A percentile compares a stretch with the other conserved stretches of the same genome.
These are phyloP conservation scores for Stemphylium vesicarium DNA, from an alignment of 2,329 filamentous ascomycete species.

Conservation along the genomic window DNA sequence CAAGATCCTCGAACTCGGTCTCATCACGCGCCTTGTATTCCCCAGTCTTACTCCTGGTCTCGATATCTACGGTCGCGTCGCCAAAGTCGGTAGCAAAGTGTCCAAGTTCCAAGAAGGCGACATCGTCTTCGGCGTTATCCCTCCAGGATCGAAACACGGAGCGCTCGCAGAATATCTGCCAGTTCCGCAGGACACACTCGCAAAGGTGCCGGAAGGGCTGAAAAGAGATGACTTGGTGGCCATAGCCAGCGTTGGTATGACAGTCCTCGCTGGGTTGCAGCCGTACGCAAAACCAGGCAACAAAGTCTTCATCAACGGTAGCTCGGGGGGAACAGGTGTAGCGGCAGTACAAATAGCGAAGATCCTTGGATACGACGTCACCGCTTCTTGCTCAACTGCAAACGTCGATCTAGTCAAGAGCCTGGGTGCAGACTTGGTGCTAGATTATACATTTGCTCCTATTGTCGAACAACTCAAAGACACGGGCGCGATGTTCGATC, in stretches of 20 bases:
- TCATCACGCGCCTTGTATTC: conserved; percentile 47
- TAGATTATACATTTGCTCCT: conserved; percentile 62
- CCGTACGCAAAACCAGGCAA: conserved; percentile 38
- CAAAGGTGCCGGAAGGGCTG: conserved; percentile 18
- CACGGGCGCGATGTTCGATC: conserved; percentile 55
- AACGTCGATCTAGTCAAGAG: conserved; percentile 62
- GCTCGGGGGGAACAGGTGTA: conserved; percentile 64
- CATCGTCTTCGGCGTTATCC: conserved; percentile 41
- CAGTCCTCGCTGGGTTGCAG: conserved; percentile 41
- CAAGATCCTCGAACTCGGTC: conserved; percentile 61
- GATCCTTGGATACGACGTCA: conserved; percentile 62
- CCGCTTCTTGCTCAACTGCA: conserved; percentile 60
- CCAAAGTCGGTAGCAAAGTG: conserved; percentile 29
- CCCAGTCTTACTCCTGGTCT: conserved; percentile 54
- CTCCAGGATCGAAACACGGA: conserved; percentile 33
- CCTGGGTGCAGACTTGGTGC: conserved; percentile 65
- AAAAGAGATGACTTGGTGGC: conserved; percentile 33
- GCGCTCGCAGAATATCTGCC: conserved; percentile 41
- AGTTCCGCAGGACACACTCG: conserved; percentile 4
- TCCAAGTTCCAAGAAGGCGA: conserved; percentile 37
- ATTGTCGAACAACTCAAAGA: conserved; percentile 54
- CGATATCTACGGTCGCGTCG: conserved; percentile 58
- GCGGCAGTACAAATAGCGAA: conserved; percentile 68
- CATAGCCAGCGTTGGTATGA: conserved; percentile 41
- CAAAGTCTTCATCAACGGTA: conserved; percentile 67